Percentiles rank a stretch among this genome's conserved stretches.
Evolutionary conservation across 2,329 filamentous ascomycete species (phyloP).

Genomic region (Raffaelea arxii): DNA sequence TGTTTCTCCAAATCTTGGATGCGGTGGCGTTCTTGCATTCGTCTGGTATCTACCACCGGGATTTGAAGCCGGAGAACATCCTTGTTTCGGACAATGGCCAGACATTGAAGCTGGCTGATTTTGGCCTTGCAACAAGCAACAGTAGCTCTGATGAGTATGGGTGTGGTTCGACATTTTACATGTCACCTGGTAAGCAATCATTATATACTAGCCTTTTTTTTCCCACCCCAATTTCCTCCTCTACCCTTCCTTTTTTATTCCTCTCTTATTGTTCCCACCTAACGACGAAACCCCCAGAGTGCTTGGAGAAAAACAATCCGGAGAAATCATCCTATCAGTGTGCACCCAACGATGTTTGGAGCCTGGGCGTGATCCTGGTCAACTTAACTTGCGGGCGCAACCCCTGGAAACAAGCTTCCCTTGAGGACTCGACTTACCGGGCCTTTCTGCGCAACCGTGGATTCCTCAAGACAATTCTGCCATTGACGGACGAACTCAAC

Average conservation of each 20-base stretch:
- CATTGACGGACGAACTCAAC: constrained; percentile 82
- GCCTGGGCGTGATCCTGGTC: constrained; percentile 92
- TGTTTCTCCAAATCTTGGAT: constrained; percentile 92
- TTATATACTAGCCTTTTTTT: no score
- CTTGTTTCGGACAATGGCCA: constrained; percentile 80
- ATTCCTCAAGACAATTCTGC: constrained; percentile 88
- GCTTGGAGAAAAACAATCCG: constrained; percentile 62
- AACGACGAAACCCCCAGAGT: constrained; percentile 76
- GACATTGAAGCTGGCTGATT: constrained; percentile 93
- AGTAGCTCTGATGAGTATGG: constrained; percentile 85
- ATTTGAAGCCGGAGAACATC: constrained; percentile 97
- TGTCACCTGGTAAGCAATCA: constrained; percentile 93
- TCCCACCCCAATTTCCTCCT: constrained; percentile 2
- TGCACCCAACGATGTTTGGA: constrained; percentile 95
- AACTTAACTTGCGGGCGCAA: constrained; percentile 97
- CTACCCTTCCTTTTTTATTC: constrained; percentile 6
- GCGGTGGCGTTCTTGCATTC: constrained; percentile 93
- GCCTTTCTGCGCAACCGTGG: constrained; percentile 76
- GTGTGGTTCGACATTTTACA: constrained; percentile 97
- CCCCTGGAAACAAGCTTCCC: constrained; percentile 94
- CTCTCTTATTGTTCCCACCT: constrained; percentile 18
- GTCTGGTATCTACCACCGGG: constrained; percentile 89
- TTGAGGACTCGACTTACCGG: constrained; percentile 89
- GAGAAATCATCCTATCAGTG: constrained; percentile 75
- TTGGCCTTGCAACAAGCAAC: constrained; percentile 85